Base-by-base conservation (phyloP, 257 asterid species). In the Solanum etuberosum region DNA sequence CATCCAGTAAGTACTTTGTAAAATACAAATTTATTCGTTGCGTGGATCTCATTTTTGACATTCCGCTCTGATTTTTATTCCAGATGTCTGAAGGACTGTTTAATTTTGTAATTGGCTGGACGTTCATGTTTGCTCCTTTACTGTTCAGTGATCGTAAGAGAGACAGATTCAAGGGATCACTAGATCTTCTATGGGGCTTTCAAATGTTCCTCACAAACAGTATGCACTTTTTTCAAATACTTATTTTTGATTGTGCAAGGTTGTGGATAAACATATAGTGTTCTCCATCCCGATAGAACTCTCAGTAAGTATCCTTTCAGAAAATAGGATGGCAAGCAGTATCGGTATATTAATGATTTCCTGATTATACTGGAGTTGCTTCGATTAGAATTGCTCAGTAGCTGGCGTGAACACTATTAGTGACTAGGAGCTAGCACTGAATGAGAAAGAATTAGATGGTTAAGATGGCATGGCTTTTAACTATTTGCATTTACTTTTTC, bases 191-290 rank as follows among this genome's bases (percentile, higher is more conserved):
- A 4, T 97, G 99, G 99, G 93, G 97, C 67, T 76, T 94, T 83
- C 99, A 97, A 90, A 92, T 91, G 98, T 93, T 97, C 94, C 99
- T 97, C 87, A 97, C 99, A 88, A 97, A 95, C 89, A 95, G 99
- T 97, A 95, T 10, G 95, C 86, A 89, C 86, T 89, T 81, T 88
- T 83, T 16, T 43, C 87, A 65, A 73, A 18, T 63, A 83, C 13
- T 61, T 42, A 27, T 86, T 77, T 87, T 85, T 86, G 63, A 74
- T 74, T 74, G 32, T 35, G 82, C 29, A 21, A 73, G 18, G 7
- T 43, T 78, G 15, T 78, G 65, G 84, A 46, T 16, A 5, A 21
- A 73, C 13, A 4, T 77, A 78, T 77, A 78, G 63, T 7, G 40
- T 78, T 38, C 38, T 8, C 38, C 84, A 78, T 25, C 9, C 84